Evolutionary conservation across 2,329 filamentous ascomycete species (phyloP).

Genomic region (Curvularia sp.): DNA sequence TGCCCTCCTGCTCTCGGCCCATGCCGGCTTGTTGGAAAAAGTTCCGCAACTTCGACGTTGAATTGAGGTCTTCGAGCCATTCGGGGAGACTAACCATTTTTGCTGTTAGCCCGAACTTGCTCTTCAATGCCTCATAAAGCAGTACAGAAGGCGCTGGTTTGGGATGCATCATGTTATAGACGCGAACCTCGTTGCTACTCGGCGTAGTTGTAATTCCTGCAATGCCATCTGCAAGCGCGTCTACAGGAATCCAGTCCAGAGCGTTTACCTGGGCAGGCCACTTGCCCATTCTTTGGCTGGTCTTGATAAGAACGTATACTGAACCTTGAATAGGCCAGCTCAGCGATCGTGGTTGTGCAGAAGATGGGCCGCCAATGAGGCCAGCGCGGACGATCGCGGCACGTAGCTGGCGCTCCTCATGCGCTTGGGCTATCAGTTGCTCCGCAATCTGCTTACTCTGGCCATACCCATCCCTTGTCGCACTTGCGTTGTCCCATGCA

Average conservation of each 20-base stretch:
- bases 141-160: not conserved
- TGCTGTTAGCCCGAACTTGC: not conserved
- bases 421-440: not conserved
- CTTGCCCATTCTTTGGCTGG: not conserved
- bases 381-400: slow-evolving; percentile 2
- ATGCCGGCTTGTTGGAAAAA: not conserved
- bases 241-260: slow-evolving; percentile 5
- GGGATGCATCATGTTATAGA: slow-evolving; percentile 13
- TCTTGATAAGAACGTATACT: not conserved
- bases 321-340: slow-evolving; percentile 3
- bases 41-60: slow-evolving; percentile 1
- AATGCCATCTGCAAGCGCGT: not conserved
- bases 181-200: not conserved
- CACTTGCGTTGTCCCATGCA: slow-evolving; percentile 4
- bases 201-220: not conserved
- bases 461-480: not conserved
- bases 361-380: not conserved
- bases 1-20: not conserved
- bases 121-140: not conserved
- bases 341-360: not conserved
- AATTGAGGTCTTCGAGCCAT: slow-evolving; percentile 4
- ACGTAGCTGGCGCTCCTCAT: not conserved
- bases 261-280: slow-evolving; percentile 7
- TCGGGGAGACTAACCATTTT: not conserved
- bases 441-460: slow-evolving; percentile 6